Evolutionary conservation across 495 filamentous ascomycete genomes (phyloP).

Genomic region (Durotheca rogersii): DNA sequence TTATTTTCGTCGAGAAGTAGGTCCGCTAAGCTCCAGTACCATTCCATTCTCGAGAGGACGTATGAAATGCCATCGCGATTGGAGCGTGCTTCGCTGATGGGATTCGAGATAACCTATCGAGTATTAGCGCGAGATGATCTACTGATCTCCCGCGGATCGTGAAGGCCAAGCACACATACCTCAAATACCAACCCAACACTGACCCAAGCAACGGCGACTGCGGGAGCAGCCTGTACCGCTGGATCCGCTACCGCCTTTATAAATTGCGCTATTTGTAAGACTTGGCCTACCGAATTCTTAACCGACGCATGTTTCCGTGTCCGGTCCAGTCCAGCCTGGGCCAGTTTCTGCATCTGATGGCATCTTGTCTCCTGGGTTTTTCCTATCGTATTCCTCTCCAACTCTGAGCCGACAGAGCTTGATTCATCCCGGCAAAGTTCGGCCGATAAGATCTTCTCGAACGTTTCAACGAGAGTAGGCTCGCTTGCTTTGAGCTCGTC

Average conservation of each 20-base stretch:
- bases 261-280: not conserved
- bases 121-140: not conserved
- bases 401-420: not conserved
- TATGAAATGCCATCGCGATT: constrained; percentile 28
- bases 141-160: not conserved
- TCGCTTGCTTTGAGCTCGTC: constrained; percentile 23
- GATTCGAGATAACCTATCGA: too few species aligned
- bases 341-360: not conserved
- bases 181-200: constrained; percentile 7
- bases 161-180: not conserved
- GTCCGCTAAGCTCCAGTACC: constrained; percentile 37
- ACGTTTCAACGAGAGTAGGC: constrained; percentile 13
- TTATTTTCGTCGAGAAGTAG: constrained; percentile 26
- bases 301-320: constrained; percentile 7
- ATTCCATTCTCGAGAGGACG: constrained; percentile 39
- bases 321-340: constrained; percentile 14
- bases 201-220: constrained; percentile 7
- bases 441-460: constrained; percentile 20
- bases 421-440: constrained; percentile 7
- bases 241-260: not conserved
- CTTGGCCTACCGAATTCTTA: constrained; percentile 5
- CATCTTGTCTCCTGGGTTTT: constrained; percentile 3
- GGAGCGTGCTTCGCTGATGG: not conserved
- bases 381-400: constrained; percentile 9
- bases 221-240: not conserved